Base-by-base conservation (phyloP, 306 rosid species). In the Arachis stenosperma region DNA sequence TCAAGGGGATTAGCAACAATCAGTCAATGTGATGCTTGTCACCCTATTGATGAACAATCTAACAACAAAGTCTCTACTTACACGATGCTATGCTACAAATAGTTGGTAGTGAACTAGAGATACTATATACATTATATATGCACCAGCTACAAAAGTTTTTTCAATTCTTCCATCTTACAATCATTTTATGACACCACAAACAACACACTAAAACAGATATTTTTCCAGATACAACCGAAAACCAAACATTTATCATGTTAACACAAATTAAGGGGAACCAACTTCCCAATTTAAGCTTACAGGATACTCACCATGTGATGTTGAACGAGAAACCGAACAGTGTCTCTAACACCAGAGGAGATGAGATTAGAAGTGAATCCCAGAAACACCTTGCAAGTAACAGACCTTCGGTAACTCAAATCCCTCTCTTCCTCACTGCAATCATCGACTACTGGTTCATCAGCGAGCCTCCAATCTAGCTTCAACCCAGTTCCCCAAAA, bases 321-420 rank as follows among this genome's bases (percentile, higher is more conserved):
- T 84, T 94, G 95, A 55, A 85, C 86, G 69, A 94, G 89, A 78
- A 73, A 94, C 9, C 98, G 88, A 57, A 94, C 51, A n/a, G 79
- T 83, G 39, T 94, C 99, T 79, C 99, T 87, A 67, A 94, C 88
- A 71, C 98, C 98, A 50, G 99, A 94, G 5, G 98, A 94, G 60
- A 91, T 84, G 46, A 94, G 93, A 84, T 94, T 94, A 29, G 99
- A 94, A 70, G 98, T 94, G 76, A 94, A 94, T 37, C 97, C 98
- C 72, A 94, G 77, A 77, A 94, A 94, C 46, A 94, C 88, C 69
- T 94, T 94, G 78, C 97, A 91, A 7, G 76, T 84, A 4, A 84
- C 86, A 33, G 82, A 82, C 69, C 86, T 80, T 67, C 95, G 56
- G 77, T 82, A 82, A 10, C 77, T 64, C 64, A 61, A 55, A 78